Evolutionary conservation across 1,139 yeast species (phyloP).

Genomic region (Candida sp.): DNA sequence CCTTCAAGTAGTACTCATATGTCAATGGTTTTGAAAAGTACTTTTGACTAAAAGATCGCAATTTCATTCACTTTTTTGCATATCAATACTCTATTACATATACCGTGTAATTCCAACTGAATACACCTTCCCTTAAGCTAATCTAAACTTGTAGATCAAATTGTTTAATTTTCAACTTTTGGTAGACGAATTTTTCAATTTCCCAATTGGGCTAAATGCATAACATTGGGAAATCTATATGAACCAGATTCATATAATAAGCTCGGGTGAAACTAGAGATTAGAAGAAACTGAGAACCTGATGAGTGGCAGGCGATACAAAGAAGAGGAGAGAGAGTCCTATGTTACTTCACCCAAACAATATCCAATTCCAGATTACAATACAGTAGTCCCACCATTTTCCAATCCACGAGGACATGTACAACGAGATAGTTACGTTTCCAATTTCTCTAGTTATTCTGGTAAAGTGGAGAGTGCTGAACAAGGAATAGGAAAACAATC

Average conservation of each 20-base stretch:
- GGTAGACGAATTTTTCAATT: not conserved
- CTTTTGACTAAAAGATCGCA: constrained; percentile 3
- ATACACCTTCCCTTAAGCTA: not conserved
- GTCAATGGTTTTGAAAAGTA: constrained; percentile 22
- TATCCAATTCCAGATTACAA: constrained; percentile 4
- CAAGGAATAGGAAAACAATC: constrained; percentile 14
- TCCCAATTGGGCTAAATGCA: not conserved
- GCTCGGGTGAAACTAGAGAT: not conserved
- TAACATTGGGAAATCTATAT: not conserved
- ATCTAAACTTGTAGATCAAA: not conserved
- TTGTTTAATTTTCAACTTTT: not conserved
- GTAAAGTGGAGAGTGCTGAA: constrained; percentile 15
- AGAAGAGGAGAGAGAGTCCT: not conserved
- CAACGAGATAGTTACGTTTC: constrained; percentile 24
- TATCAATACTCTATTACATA: not conserved
- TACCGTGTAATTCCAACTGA: not conserved
- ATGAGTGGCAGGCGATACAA: not conserved
- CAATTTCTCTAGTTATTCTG: constrained; percentile 28
- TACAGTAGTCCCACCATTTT: not conserved
- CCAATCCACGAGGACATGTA: not conserved
- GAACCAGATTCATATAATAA: not conserved
- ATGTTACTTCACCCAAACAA: constrained; percentile 1
- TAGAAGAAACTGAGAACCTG: not conserved
- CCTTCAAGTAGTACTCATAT: constrained; percentile 19
- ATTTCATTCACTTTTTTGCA: constrained; percentile 1